A percentile compares a stretch with the other conserved stretches of the same genome.
These are phyloP conservation scores for Cryptococcus sp. DNA, from an alignment of 1,284 basidiomycete genomes.

Conservation along the genomic window DNA sequence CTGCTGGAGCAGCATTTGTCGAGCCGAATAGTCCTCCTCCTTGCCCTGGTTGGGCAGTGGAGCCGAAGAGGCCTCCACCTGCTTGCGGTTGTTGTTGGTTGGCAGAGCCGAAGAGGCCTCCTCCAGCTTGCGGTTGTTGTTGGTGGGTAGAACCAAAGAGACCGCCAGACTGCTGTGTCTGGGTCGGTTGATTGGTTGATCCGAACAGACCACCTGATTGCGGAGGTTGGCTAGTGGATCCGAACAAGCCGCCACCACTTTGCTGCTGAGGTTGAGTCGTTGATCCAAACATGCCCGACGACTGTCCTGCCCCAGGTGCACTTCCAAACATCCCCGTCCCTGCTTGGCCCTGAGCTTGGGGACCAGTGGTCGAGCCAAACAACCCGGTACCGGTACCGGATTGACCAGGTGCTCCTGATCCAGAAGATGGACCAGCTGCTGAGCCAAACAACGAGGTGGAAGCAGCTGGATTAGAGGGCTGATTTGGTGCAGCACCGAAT, in stretches of 20 bases:
- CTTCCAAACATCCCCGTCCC: not conserved
- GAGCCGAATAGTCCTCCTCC: constrained; percentile 1
- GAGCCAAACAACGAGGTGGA: constrained; percentile 28
- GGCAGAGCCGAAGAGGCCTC: constrained; percentile 11
- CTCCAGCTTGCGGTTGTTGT: constrained; percentile 9
- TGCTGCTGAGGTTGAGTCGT: constrained; percentile 32
- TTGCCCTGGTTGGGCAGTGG: not conserved
- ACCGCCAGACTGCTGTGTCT: constrained; percentile 23
- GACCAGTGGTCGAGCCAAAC: constrained; percentile 36
- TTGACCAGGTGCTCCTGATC: constrained; percentile 17
- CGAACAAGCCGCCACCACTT: constrained; percentile 3
- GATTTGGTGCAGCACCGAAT: constrained; percentile 18
- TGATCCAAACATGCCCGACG: constrained; percentile 30
- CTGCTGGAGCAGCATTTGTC: not conserved
- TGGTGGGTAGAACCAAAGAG: constrained; percentile 47
- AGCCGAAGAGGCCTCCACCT: not conserved
- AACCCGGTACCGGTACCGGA: constrained; percentile 11
- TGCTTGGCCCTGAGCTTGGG: constrained; percentile 1
- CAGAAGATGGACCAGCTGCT: constrained; percentile 6
- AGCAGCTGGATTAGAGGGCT: constrained; percentile 15
- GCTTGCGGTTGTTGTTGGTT: not conserved
- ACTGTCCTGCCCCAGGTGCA: not conserved
- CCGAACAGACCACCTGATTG: not conserved
- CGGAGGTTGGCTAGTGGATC: not conserved
- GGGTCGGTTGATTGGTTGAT: not conserved